Percentiles rank a stretch among this genome's conserved stretches.
phyloP scores from a whole-genome alignment of 768 basidiomycete species.

The Suillus subaureus region DNA sequence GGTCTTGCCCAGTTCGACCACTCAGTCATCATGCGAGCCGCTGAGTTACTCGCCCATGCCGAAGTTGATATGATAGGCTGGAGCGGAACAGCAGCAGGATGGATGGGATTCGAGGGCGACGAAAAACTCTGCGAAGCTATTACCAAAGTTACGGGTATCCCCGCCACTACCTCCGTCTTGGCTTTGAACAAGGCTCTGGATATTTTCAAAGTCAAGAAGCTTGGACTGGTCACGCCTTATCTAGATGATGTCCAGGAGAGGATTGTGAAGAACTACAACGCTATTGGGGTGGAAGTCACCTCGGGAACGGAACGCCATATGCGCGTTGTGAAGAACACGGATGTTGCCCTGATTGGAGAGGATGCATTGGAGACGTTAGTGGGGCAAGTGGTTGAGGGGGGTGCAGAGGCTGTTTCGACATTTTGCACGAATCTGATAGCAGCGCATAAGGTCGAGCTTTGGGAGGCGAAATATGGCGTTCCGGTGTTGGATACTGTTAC shows the following conservation, averaged over 20 bases:
- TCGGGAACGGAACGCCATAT: not conserved
- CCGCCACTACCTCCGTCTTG: not conserved
- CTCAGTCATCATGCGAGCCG: not conserved
- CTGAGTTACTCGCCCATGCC: not conserved
- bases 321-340: not conserved
- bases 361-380: not conserved
- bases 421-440: constrained; percentile 1
- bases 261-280: not conserved
- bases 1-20: constrained; percentile 4
- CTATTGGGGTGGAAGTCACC: not conserved
- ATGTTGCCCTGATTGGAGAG: not conserved
- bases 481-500: constrained; percentile 4
- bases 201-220: constrained; percentile 4
- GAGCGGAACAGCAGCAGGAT: constrained; percentile 6
- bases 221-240: constrained; percentile 4
- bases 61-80: constrained; percentile 7
- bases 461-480: constrained; percentile 3
- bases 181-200: constrained; percentile 1
- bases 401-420: constrained; percentile 1
- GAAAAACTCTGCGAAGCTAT: not conserved
- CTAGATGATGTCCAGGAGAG: constrained; percentile 1
- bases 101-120: not conserved
- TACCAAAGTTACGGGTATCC: not conserved
- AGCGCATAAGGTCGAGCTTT: not conserved
- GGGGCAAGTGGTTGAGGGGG: not conserved